Base-by-base conservation (phyloP, 371 early-diverging fungal genomes). In the Apophysomyces variabilis region DNA sequence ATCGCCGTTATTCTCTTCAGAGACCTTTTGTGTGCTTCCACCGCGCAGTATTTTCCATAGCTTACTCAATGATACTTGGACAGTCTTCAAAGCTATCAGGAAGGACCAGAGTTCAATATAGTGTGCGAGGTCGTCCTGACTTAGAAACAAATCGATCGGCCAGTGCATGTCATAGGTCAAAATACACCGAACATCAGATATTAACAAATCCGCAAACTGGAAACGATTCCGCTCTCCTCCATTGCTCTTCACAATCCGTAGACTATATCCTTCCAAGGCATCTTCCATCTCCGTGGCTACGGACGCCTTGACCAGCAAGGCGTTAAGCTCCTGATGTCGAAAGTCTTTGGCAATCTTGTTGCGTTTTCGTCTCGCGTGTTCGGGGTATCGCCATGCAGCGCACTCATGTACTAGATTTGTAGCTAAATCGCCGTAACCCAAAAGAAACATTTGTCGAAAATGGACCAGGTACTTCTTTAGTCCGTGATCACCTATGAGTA, bases 121-220 rank as follows among this genome's bases (percentile, higher is more conserved):
- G 35, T 72, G 82, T 1, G 69, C 69, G 57, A 93, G 61, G 61
- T 92, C 91, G 9, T 73, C 74, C 18, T 66, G 64, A 3, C 87
- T 87, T 11, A 93, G 67, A 57, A 93, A 86, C n/a, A 92, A 70
- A 78, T 92, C 90, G 37, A 93, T 73, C 0, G 94, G 94, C 94
- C 94, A 93, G 36, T 73, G 62, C 60, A 91, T 67, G 14, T 76
- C 68, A 67, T 88, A 92, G 13, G 80, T 80, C 6, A 93, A 69
- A 7, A 83, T 69, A n/a, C 89, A 68, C 4, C 84, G 86, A 9
- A 80, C 67, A 16, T 70, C 66, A 0, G 84, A 84, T 26, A 88
- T 65, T 18, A 89, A 57, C 7, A 87, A 69, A 60, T 86, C 84
- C 46, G 85, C 74, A 68, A 85, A 86, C 11, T 70, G 68, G 14